Base-by-base conservation (phyloP, 2,329 filamentous ascomycete genomes). In the Colletotrichum viniferum region DNA sequence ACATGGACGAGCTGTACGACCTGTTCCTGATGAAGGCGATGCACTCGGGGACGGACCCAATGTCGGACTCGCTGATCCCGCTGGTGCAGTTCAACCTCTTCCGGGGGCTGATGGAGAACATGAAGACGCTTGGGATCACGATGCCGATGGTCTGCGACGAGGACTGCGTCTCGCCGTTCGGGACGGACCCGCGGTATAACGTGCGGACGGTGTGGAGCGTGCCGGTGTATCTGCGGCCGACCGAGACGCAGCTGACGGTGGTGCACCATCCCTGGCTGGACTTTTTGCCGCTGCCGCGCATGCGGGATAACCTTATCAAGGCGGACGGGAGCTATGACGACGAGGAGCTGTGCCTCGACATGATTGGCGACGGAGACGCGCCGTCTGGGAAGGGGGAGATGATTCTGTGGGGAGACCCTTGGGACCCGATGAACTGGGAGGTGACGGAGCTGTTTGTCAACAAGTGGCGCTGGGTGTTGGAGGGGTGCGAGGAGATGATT, bases 31-130 rank as follows among this genome's bases (percentile, higher is more conserved):
- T 55, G 65, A 66, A 38, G n/a, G 71, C 71, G 28, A 55, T 36
- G 65, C 14, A 34, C 4, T 26, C 56, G 0, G 30, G 32, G 2
- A 7, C 71, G 9, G 71, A 62, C 43, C 71, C 71, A 10, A 30
- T 68, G 67, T 38, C 71, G 48, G 67, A 74, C 26, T 61, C 21
- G 32, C 43, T 74, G 12, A 32, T 74, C 32, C 60, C 67, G 60
- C 71, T 74, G n/a, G 58, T 74, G 48, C 66, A 74, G 13, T 74
- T 70, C 55, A 74, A 92, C 78, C 92, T 92, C 81, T 91, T 92
- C 83, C 84, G 87, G 68, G 85, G 86, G 1, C 80, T 92, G 7
- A 90, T 92, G 88, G 87, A 87, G 12, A 83, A 87, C 65, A 86
- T 68, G 70, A 68, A 68, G 48, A 71, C 61, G 43, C 32, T 74